Evolutionary conservation across 106 monocot species (phyloP).

Genomic region (Dendrobium catenatum): DNA sequence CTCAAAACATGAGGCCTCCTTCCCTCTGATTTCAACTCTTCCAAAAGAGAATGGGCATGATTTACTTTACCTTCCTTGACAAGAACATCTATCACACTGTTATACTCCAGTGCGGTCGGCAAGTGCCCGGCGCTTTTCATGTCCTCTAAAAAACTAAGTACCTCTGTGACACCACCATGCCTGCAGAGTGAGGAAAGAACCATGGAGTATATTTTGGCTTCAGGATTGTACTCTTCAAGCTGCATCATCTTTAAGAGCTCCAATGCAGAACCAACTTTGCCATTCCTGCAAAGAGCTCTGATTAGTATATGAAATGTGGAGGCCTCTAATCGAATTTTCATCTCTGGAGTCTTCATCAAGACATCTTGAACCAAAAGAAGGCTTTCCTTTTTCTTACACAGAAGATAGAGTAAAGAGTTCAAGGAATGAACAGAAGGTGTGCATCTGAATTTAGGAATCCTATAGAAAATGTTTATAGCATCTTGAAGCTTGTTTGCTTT

Average conservation of each 20-base stretch:
- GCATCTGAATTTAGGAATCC: slow-evolving; percentile 59
- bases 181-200: slow-evolving; percentile 38
- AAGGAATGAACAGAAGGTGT: slow-evolving; percentile 40
- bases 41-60: slow-evolving; percentile 46
- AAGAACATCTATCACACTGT: slow-evolving; percentile 40
- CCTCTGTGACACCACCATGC: slow-evolving; percentile 8
- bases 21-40: slow-evolving; percentile 43
- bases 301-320: slow-evolving; percentile 51
- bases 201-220: slow-evolving; percentile 38
- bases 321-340: slow-evolving; percentile 40
- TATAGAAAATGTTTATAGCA: slow-evolving; percentile 46
- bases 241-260: slow-evolving; percentile 44
- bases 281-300: slow-evolving; percentile 45
- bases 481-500: slow-evolving; percentile 37
- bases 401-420: slow-evolving; percentile 39
- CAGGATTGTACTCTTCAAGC: slow-evolving; percentile 30
- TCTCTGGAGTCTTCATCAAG: slow-evolving; percentile 30
- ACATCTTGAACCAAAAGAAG: slow-evolving; percentile 45
- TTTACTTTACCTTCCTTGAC: slow-evolving; percentile 38
- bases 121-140: slow-evolving; percentile 38
- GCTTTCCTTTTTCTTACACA: slow-evolving; percentile 39
- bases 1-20: slow-evolving; percentile 26
- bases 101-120: slow-evolving; percentile 34
- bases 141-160: slow-evolving; percentile 35
- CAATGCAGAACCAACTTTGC: slow-evolving; percentile 30